phyloP scores from a whole-genome alignment of 495 filamentous ascomycete genomes.

The Chaetomium fimeti region DNA sequence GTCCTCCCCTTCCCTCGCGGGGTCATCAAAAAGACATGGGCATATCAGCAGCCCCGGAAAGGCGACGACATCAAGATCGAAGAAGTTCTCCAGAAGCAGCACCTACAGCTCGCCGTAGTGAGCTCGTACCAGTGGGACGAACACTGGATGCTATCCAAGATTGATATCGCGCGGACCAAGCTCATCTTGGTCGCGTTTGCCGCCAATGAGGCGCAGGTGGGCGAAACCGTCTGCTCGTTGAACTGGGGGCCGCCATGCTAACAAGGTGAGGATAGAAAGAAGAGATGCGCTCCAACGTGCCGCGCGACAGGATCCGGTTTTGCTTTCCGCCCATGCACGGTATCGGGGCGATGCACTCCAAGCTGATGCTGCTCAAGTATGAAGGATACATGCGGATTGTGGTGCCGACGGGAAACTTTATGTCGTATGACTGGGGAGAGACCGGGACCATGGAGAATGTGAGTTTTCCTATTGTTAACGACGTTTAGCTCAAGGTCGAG shows the following conservation, averaged over 20 bases:
- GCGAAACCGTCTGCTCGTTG: background rate
- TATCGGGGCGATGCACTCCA: conserved; percentile 74
- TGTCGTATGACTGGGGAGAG: conserved; percentile 85
- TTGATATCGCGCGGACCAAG: conserved; percentile 37
- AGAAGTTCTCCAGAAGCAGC: conserved; percentile 73
- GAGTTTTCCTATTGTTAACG: conserved; percentile 12
- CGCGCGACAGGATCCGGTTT: conserved; percentile 52
- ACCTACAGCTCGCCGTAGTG: conserved; percentile 72
- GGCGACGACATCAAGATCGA: conserved; percentile 83
- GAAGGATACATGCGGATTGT: conserved; percentile 66
- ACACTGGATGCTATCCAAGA: conserved; percentile 45
- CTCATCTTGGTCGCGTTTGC: conserved; percentile 46
- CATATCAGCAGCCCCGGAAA: conserved; percentile 51
- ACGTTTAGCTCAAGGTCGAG: background rate
- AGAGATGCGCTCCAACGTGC: conserved; percentile 51
- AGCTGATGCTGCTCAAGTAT: conserved; percentile 79
- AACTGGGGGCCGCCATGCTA: conserved; percentile 4
- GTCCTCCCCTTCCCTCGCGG: conserved; percentile 64
- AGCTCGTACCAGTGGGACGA: conserved; percentile 87
- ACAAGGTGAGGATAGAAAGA: conserved; percentile 43
- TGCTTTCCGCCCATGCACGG: conserved; percentile 72
- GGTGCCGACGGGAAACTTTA: conserved; percentile 77
- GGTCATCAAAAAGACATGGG: conserved; percentile 80
- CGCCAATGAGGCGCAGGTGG: conserved; percentile 49
- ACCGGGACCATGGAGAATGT: conserved; percentile 77